Evolutionary conservation across 2,329 filamentous ascomycete genomes (phyloP), one percentile per base, ranked within the genome.

Genomic region (Stemphylium beticola): DNA sequence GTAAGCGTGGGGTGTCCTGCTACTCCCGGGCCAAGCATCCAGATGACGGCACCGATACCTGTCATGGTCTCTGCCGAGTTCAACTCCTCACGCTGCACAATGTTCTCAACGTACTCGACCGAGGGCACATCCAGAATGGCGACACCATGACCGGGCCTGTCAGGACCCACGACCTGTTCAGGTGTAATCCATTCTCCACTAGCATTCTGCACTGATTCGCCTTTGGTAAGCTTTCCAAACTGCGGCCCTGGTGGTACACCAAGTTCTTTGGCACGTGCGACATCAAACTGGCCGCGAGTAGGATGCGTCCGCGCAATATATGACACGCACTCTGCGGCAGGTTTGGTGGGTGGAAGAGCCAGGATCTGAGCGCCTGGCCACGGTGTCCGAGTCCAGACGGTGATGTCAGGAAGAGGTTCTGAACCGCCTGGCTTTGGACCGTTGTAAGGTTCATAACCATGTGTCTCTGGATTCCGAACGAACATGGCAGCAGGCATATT

Each of bases 251-350:
- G 82, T 17, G 77, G 76, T 0, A 98, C 83, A 1, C 88, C 88
- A 2, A 92, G 77, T 24, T 78, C 80, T 57, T 78, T 81, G 0
- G 92, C 93, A 53, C 81, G 85, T 42, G 82, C 72, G 0, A 85
- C 78, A 56, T 91, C 82, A 68, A 99, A 97, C 67, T 89, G 93
- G 47, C 95, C 95, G 49, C 95, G 85, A 49, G 89, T 83, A 33
- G 87, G 81, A 58, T 92, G 86, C 49, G 85, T 86, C 64, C 91
- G 90, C 69, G 96, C 83, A 53, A 99, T 88, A 74, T 99, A 99
- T 53, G 89, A 96, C 64, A 97, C 79, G 5, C 91, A 87, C 41
- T 87, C 86, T 24, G 80, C 79, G 0, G 85, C 85, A 4, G 87
- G 88, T 17, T 80, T 77, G 0, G 91, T 90, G 0, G 80, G 81